Base-by-base conservation (phyloP, 2,329 filamentous ascomycete species). In the Blastomyces parvus region DNA sequence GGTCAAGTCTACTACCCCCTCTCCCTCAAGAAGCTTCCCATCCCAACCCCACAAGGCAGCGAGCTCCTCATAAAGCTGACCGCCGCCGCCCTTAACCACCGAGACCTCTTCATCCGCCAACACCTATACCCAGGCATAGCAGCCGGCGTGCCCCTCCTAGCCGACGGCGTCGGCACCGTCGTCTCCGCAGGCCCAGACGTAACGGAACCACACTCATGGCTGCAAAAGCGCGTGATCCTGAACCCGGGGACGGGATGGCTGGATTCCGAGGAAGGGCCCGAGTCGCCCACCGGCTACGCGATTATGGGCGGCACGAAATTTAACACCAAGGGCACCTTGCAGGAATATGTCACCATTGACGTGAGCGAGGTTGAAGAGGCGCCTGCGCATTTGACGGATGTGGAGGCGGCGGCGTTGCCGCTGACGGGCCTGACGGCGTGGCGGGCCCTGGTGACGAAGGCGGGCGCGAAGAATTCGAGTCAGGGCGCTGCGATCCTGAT, bases 31-130 rank as follows among this genome's bases (percentile, higher is more conserved):
- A 79, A 85, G 42, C 77, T 88, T 19, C 82, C 87, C 63, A 81
- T 82, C 66, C 88, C 88, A 33, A 80, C 79, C 1, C 88, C 88
- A 0, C 82, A 84, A 33, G 83, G 84, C 19, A 81, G 81, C 66
- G 83, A 97, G 74, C 80, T 96, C 67, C 81, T 95, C 7, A 80
- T 97, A 66, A 86, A 85, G 70, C 80, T 97, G 71, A 83, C 84
- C 44, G 89, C 91, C 60, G 89, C 88, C 0, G 88, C 93, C 17
- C 86, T 97, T 60, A 97, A 97, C 80, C 94, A 97, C 79, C 89
- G 92, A 70, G 94, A 97, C 76, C 85, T 96, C 69, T 97, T 97
- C 79, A 89, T 96, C 76, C 89, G 93, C 62, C 91, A 94, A 75
- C 88, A 92, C 72, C 85, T 96, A 50, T 97, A 97, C 80, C 93